Base-by-base conservation (phyloP, 192 early-diverging fungal species). In the Linnemannia exigua region DNA sequence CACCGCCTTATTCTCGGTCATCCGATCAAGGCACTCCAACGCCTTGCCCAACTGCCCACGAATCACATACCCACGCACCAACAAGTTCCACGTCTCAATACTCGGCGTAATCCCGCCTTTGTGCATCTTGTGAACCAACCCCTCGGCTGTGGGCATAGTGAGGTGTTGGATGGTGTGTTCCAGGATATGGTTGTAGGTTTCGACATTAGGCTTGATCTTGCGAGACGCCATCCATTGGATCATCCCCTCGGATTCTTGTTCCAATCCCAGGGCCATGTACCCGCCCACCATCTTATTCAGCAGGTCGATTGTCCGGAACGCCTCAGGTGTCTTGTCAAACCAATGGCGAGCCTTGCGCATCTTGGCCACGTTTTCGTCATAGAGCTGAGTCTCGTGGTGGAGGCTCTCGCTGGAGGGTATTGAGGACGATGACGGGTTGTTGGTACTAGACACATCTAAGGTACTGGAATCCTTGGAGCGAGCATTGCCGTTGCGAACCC, bases 161-260 rank as follows among this genome's bases (percentile, higher is more conserved):
- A 75, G 46, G n/a, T 52, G 67, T 22, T 46, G 77, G 58, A 79
- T 31, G 3, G 74, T 85, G 54, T 85, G 72, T 12, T 54, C 74
- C 58, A 85, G n/a, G 17, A 85, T 85, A 61, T 85, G 77, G 74
- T 85, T 85, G 37, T 85, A 85, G 3, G 83, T 85, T 0, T 20
- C 31, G 12, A 79, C 83, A 33, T 85, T 51, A 9, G 83, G 83
- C 47, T 71, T 79, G 74, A 85, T 76, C 74, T 72, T 79, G 28
- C 41, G 37, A 17, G 70, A 33, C 2, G 83, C 83, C 83, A 85
- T 79, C 83, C 72, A 79, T 38, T 79, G 77, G 36, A 85, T 74
- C 52, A 85, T 3, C 1, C 25, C 68, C 35, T 85, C 83, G 16
- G 77, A 79, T 38, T 85, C 83, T 20, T 79, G 72, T 9, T 85